Base-by-base conservation (phyloP, 257 asterid species). In the Ballota nigra region DNA sequence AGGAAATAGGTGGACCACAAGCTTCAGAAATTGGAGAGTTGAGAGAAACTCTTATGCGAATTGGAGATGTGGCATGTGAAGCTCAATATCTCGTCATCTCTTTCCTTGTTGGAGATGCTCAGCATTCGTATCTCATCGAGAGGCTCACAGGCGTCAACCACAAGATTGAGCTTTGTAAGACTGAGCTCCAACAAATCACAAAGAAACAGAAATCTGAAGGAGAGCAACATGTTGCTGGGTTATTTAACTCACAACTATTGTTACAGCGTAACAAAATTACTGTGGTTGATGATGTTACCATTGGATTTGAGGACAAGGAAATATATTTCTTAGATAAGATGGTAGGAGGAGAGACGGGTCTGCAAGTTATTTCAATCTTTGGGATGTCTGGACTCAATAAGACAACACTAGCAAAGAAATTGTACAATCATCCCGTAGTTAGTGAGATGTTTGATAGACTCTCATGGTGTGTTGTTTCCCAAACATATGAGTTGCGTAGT, bases 381-480 rank as follows among this genome's bases (percentile, higher is more conserved):
- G 63, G 63, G 34, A 56, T 23, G 63, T 4, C 36, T 0, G 63
- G 63, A 23, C 34, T 56, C 11, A 36, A 36, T 56, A 56, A 56
- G 63, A 22, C 63, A 4, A 56, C 63, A 0, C 4, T 56, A 9
- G 36, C 33, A 8, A 51, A 66, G 23, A 73, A 68, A 29, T 22
- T 82, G 34, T 76, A 31, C 53, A 62, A 58, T 45, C 51, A 78
- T 52, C 36, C 55, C 19, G 49, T 4, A 5, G 36, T 78, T 22
- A 52, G 19, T 11, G 11, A 66, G 28, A 41, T 45, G 33, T 79
- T 82, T 40, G 43, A 79, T 53, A 69, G 53, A 2, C 58, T 60
- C 41, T 22, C 63, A 4, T 72, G 71, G 64, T 73, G 79, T 40
- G 66, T 49, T 28, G 72, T 79, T 0, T 72, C 86, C 10, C 83